phyloP scores from a whole-genome alignment of 305 asterid species.

The Fraxinus paxiana region DNA sequence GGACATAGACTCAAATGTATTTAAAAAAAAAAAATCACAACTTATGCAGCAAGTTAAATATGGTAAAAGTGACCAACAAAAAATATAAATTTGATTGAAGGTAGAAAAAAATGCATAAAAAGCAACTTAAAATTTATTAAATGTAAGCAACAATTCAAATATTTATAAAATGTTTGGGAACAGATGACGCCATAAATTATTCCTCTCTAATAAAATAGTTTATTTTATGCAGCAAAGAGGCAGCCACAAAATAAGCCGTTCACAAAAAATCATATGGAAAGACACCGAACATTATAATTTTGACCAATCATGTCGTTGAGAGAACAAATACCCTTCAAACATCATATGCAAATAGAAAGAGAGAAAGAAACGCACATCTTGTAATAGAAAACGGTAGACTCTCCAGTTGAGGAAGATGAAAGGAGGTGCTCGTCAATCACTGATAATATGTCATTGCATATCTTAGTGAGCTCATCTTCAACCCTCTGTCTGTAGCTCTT shows the following conservation, averaged over 20 bases:
- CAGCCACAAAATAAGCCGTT: background rate
- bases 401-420: conserved; percentile 72
- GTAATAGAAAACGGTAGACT: conserved; percentile 69
- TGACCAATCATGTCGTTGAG: background rate
- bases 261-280: background rate
- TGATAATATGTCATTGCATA: conserved; percentile 67
- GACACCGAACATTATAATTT: background rate
- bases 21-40: background rate
- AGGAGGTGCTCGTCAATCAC: conserved; percentile 78
- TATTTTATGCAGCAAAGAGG: background rate
- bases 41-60: background rate
- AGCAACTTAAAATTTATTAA: background rate
- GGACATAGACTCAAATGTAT: background rate
- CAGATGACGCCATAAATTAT: background rate
- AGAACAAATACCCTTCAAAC: background rate
- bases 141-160: background rate
- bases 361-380: conserved; percentile 53
- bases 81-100: background rate
- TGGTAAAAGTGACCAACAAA: background rate
- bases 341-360: background rate
- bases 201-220: background rate
- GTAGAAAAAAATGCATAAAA: background rate
- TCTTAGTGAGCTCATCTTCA: conserved; percentile 77
- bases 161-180: background rate
- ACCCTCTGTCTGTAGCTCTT: conserved; percentile 62